Conservation (phyloP, 148 eudicot genomes). For the Nepenthes gracilis region DNA sequence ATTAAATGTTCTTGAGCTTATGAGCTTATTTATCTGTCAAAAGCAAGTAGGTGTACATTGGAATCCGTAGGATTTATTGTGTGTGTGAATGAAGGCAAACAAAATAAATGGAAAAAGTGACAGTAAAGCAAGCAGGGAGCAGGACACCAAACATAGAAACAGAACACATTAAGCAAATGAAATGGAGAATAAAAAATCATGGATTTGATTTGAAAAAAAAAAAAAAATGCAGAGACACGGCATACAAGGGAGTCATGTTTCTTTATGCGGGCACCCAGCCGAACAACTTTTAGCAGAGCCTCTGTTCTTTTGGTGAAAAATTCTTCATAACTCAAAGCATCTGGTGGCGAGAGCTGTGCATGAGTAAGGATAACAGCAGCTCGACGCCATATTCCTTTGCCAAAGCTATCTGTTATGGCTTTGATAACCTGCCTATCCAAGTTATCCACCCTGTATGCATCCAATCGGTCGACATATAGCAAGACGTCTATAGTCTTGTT, state of each 20-base stretch:
- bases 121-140: too few species aligned
- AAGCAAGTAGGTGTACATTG: too few species aligned
- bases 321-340: slow-evolving; percentile 82
- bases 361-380: slow-evolving; percentile 83
- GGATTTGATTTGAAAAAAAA: neutral
- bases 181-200: neutral
- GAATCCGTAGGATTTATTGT: too few species aligned
- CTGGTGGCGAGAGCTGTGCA: slow-evolving; percentile 97
- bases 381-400: slow-evolving; percentile 74
- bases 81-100: too few species aligned
- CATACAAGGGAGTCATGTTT: slow-evolving; percentile 39
- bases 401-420: slow-evolving; percentile 83
- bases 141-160: neutral
- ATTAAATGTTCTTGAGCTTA: too few species aligned
- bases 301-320: slow-evolving; percentile 73
- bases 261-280: slow-evolving; percentile 48
- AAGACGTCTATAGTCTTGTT: slow-evolving; percentile 85
- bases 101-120: too few species aligned
- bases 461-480: slow-evolving; percentile 89
- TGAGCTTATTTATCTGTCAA: too few species aligned
- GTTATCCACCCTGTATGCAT: slow-evolving; percentile 90
- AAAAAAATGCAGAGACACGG: slow-evolving; percentile 3
- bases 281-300: slow-evolving; percentile 69
- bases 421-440: slow-evolving; percentile 77
- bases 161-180: neutral